phyloP scores from a whole-genome alignment of 176 grass and related monocot species.

The Triticum timopheevii region DNA sequence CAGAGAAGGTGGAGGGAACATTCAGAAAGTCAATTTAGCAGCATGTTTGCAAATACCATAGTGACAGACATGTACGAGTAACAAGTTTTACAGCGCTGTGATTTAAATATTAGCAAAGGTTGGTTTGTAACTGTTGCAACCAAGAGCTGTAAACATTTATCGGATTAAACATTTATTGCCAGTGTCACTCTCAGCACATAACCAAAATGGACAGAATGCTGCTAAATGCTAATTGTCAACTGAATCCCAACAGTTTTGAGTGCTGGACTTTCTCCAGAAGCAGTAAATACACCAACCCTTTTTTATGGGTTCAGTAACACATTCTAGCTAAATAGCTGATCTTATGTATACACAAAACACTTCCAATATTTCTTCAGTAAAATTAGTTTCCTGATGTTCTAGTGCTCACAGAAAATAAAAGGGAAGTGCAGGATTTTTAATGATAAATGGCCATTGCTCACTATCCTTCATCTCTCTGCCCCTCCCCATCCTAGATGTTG shows the following conservation, averaged over 20 bases:
- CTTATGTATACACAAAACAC: not conserved
- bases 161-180: not conserved
- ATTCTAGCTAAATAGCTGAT: not conserved
- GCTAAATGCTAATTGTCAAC: not conserved
- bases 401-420: not conserved
- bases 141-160: not conserved
- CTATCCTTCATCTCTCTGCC: not conserved
- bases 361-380: not conserved
- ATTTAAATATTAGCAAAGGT: not conserved
- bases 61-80: not conserved
- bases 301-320: not conserved
- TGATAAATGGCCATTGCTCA: not conserved
- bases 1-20: not conserved
- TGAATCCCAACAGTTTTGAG: not conserved
- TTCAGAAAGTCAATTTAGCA: not conserved
- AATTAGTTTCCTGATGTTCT: conserved; percentile 2
- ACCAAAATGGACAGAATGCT: not conserved
- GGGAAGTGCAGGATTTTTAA: not conserved
- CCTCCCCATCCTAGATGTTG: not conserved
- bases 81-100: not conserved
- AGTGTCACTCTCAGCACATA: not conserved
- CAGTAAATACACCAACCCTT: not conserved
- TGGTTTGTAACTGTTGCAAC: not conserved
- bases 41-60: not conserved
- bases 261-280: not conserved